A percentile compares a stretch with the other conserved stretches of the same genome.
Conservation (phyloP, 75 land plant species). For the Selaginella tamariscina region DNA sequence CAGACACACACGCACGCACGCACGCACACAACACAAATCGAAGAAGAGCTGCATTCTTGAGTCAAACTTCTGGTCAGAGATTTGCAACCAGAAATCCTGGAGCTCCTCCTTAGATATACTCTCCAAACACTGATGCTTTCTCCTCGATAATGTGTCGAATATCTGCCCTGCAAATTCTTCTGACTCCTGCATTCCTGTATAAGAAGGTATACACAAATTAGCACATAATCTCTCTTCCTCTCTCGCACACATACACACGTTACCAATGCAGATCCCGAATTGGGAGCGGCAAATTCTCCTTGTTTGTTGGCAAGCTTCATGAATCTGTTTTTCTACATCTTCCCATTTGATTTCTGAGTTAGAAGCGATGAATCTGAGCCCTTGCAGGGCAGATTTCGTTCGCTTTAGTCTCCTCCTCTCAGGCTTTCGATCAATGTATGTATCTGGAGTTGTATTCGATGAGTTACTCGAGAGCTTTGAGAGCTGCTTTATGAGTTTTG, state of each 20-base stretch:
- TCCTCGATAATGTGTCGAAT: slow-evolving; percentile 46
- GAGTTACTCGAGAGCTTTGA: neutral
- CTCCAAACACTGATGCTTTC: slow-evolving; percentile 14
- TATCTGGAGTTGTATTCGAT: neutral
- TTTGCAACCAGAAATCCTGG: slow-evolving; percentile 58
- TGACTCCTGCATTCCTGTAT: slow-evolving; percentile 60
- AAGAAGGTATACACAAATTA: neutral
- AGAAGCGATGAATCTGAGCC: slow-evolving; percentile 21
- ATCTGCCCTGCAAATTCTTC: slow-evolving; percentile 62
- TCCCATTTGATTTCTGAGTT: slow-evolving; percentile 14
- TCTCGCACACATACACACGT: neutral
- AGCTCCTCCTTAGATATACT: slow-evolving; percentile 39
- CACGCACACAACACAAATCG: too few relatives aligned
- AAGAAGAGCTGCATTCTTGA: slow-evolving; percentile 65
- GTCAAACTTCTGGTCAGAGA: slow-evolving; percentile 62
- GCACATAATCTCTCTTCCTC: neutral
- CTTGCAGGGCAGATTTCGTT: slow-evolving; percentile 20
- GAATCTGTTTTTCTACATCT: slow-evolving; percentile 18
- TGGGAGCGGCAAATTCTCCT: slow-evolving; percentile 11
- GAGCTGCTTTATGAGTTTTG: neutral
- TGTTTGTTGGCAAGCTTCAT: neutral
- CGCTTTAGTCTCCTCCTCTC: neutral
- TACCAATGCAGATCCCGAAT: slow-evolving; percentile 25
- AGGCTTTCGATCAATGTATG: neutral
- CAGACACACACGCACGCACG: too few relatives aligned